A percentile compares a stretch with the other conserved stretches of the same genome.
phyloP scores from a whole-genome alignment of 176 grass and related monocot genomes.

The Neostapfia colusana region DNA sequence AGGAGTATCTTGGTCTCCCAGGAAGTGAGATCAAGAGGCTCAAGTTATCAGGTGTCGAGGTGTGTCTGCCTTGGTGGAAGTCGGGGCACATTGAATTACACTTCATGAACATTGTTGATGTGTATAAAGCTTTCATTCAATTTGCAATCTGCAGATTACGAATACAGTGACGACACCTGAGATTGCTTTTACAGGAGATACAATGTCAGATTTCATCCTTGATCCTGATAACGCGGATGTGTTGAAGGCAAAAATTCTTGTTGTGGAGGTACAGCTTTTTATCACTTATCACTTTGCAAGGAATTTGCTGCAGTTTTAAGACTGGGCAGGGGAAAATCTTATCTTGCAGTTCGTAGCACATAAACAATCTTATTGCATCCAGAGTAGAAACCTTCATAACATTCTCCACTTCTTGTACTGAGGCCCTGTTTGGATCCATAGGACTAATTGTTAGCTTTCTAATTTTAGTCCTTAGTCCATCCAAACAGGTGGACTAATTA shows the following conservation, averaged over 20 bases:
- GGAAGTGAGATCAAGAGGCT: slow-evolving; percentile 82
- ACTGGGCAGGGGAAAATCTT: background rate
- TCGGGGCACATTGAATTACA: background rate
- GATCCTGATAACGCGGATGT: slow-evolving; percentile 81
- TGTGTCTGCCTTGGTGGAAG: slow-evolving; percentile 60
- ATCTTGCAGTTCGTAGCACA: background rate
- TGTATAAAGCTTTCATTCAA: background rate
- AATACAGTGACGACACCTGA: slow-evolving; percentile 72
- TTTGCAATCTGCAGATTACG: slow-evolving; percentile 53
- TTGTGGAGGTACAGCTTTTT: slow-evolving; percentile 63
- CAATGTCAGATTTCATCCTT: slow-evolving; percentile 87
- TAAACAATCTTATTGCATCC: background rate
- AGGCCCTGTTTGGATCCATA: no score
- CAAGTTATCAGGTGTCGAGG: slow-evolving; percentile 84
- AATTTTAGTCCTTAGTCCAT: no score
- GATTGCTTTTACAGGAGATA: slow-evolving; percentile 93
- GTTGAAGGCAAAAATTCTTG: slow-evolving; percentile 61
- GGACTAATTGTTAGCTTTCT: no score
- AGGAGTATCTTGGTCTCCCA: slow-evolving; percentile 64
- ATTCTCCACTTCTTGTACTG: background rate
- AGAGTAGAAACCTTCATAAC: background rate
- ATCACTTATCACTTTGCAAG: background rate
- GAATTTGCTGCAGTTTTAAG: background rate
- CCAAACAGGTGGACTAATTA: no score
- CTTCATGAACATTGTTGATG: slow-evolving; percentile 13